phyloP scores from a whole-genome alignment of 495 filamentous ascomycete species.

The Mytilinidion resinicola region DNA sequence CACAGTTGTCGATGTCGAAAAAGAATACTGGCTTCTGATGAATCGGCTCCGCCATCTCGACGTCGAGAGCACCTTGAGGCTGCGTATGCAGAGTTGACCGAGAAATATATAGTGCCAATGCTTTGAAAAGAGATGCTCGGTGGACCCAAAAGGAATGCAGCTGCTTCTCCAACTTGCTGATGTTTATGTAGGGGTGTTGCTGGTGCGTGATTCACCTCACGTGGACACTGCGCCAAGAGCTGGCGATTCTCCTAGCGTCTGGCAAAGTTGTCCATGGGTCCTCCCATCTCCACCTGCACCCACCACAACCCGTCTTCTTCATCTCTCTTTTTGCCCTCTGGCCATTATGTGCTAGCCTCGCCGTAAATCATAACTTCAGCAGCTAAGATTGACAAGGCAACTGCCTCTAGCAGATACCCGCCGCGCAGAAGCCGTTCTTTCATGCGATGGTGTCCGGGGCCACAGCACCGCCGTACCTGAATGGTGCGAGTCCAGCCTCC shows the following conservation, averaged over 20 bases:
- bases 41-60: conserved; percentile 7
- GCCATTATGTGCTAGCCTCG: neutral
- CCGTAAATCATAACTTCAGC: neutral
- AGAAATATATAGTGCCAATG: no score
- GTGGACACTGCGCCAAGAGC: no score
- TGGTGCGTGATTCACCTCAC: no score
- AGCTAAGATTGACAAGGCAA: neutral
- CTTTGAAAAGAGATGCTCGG: no score
- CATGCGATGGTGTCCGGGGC: conserved; percentile 18
- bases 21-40: conserved; percentile 59
- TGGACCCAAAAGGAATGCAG: no score
- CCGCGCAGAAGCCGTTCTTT: neutral
- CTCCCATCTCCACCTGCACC: neutral
- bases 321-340: neutral
- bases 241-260: no score
- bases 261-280: no score
- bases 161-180: no score
- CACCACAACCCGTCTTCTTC: neutral
- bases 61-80: no score
- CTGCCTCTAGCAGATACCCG: neutral
- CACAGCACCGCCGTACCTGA: conserved; percentile 23
- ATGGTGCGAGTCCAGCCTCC: conserved; percentile 23
- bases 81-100: no score
- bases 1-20: conserved; percentile 97
- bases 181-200: no score